Evolutionary conservation across 768 basidiomycete genomes (phyloP), one percentile per base, ranked within the genome.

Genomic region (Mycena sanguinolenta): DNA sequence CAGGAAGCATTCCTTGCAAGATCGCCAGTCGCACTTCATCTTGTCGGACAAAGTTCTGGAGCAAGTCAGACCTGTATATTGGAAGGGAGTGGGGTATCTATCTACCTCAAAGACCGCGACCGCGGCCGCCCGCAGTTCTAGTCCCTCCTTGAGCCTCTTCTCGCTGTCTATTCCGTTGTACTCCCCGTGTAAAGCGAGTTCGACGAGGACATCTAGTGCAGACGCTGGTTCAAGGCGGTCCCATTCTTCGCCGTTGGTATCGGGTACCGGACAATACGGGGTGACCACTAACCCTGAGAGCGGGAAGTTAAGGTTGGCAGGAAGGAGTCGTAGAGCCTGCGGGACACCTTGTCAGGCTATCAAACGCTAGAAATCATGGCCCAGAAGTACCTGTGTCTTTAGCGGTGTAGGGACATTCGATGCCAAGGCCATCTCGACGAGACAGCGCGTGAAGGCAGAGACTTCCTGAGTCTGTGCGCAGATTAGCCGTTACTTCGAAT

Each of bases 241-340:
- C 95, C 95, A 96, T 77, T 97, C 95, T 80, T 97, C 96, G 10
- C 95, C 95, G 69, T 94, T 88, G 63, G 97, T 88, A 79, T 95
- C 90, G 67, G 94, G 89, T 50, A 92, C 89, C 75, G 94, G 88
- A 81, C 92, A 84, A 78, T 94, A 90, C 71, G 92, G 89, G 64
- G 92, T 91, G 69, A 93, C 77, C 73, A 89, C 84, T 76, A 97
- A 79, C 72, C 90, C 82, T 58, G 90, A 84, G 74, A 98, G 80
- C 57, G 89, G 91, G 75, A 87, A 92, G 74, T 83, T 89, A 75
- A 82, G 75, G 71, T 84, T 87, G 25, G 81, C 73, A 14, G 85
- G 84, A 34, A 87, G 83, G 16, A 87, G 82, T 58, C 83, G 85
- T 32, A 89, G 81, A 23, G 86, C 82, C 84, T 86, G 73, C 64